Evolutionary conservation across 306 rosid genomes (phyloP).

Genomic region (Prunus persica): Prunus_persica_NCBIv2 NC_034011.1:1674501-1675000

Average conservation of each 20-base stretch:
- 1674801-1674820: neutral
- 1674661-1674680: constrained; percentile 14
- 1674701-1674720: neutral
- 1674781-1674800: neutral
- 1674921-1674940: neutral
- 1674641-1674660: constrained; percentile 4
- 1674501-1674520: constrained; percentile 72
- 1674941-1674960: neutral
- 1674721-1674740: neutral
- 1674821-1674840: neutral
- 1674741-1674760: neutral
- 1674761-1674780: neutral
- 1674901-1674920: no score
- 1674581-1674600: constrained; percentile 99
- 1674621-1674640: constrained; percentile 53
- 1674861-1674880: neutral
- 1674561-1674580: constrained; percentile 94
- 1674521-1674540: constrained; percentile 74
- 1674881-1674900: neutral
- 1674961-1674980: no score
- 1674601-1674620: constrained; percentile 98
- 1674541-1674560: constrained; percentile 96
- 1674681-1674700: neutral
- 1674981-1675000: no score
- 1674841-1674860: neutral